Evolutionary conservation across 495 filamentous ascomycete genomes (phyloP), one percentile per base, ranked within the genome.

Genomic region (Penicillium diatomitis): DNA sequence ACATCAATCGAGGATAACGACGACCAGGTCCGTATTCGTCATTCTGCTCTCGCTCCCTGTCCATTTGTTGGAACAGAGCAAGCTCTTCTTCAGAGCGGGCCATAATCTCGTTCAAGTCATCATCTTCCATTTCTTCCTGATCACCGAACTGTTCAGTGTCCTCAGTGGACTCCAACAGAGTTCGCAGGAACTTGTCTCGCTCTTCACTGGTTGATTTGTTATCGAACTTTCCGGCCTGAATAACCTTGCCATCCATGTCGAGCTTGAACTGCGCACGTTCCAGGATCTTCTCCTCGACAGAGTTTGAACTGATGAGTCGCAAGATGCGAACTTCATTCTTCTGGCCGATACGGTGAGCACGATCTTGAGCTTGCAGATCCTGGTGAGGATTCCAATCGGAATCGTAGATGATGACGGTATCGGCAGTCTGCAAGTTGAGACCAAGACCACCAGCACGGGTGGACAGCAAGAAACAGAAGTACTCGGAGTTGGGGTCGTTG

Each of bases 331-430:
- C 92, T 70, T 98, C 92, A 61, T 98, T 98, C 82, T 98, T 98
- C 66, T 98, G 92, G 44, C 92, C 92, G 54, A 98, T 98, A 83
- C 92, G 92, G 81, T 98, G 92, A 27, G 92, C 92, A 82, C 92
- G 91, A 83, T 98, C 92, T 65, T 98, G 92, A 31, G 92, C 92
- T 69, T 98, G 92, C 63, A 98, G 71, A 85, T 98, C 92, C 69
- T 98, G 92, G 68, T 97, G 92, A 58, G 92, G 92, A 71, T 98
- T 98, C 92, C 92, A 98, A 72, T 98, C 92, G 0, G 92, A 98
- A 67, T 98, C 92, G 68, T 94, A 98, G 54, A 98, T 98, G 61
- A 98, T 95, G 68, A 98, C 92, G 0, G 92, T 98, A 71, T 98
- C 92, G 37, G 92, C 92, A 9, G 91, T 94, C 66, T 98, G 92